Conservation (phyloP, 352 stramenopile species). For the Phytophthora podocarpi region DNA sequence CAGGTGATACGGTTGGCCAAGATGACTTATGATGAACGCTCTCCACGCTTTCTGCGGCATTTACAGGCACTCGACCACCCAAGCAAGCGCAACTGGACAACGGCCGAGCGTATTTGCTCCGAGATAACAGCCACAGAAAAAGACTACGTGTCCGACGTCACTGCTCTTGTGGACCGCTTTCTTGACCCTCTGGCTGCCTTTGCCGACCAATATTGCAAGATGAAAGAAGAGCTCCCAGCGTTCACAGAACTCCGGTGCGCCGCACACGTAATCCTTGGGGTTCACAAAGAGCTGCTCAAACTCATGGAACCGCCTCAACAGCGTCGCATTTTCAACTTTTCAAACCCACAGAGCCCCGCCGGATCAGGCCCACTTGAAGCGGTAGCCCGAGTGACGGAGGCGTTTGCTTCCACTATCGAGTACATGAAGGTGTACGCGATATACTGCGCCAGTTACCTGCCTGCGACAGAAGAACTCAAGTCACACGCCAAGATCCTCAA, state of each 20-base stretch:
- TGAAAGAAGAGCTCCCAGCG: constrained; percentile 21
- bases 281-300: constrained; percentile 33
- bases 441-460: constrained; percentile 62
- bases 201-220: constrained; percentile 6
- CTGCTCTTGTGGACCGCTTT: constrained; percentile 24
- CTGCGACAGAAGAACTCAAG: constrained; percentile 57
- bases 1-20: constrained; percentile 23
- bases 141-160: constrained; percentile 38
- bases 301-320: constrained; percentile 16
- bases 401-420: constrained; percentile 53
- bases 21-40: constrained; percentile 24
- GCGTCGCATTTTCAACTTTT: constrained; percentile 24
- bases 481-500: constrained; percentile 41
- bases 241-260: constrained; percentile 19
- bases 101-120: constrained; percentile 32
- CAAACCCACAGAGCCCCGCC: neutral
- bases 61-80: constrained; percentile 29
- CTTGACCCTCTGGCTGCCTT: constrained; percentile 29
- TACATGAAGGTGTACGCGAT: constrained; percentile 77
- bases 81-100: constrained; percentile 35
- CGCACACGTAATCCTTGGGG: constrained; percentile 27
- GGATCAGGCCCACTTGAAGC: constrained; percentile 28
- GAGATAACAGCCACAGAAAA: constrained; percentile 37
- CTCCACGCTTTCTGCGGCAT: constrained; percentile 35
- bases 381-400: constrained; percentile 23